Evolutionary conservation across 2,329 filamentous ascomycete species (phyloP).

Genomic region (Pyricularia pennisetigena): DNA sequence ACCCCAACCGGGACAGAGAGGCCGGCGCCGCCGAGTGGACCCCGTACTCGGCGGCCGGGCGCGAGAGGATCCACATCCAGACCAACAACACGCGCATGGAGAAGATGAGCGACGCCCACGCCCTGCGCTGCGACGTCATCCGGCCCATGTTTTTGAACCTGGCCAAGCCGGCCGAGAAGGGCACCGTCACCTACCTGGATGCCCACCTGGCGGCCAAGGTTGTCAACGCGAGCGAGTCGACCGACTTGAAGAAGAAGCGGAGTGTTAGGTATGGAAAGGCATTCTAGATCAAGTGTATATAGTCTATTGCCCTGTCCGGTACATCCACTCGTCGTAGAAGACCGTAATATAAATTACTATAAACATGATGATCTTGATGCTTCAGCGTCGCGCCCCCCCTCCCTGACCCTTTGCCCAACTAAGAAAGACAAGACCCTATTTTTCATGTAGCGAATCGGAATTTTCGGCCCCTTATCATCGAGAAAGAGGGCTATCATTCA

Average conservation of each 20-base stretch:
- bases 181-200: not conserved
- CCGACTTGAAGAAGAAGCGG: not conserved
- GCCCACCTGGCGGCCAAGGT: not conserved
- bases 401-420: too few relatives aligned
- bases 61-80: slow-evolving; percentile 2
- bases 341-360: too few relatives aligned
- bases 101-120: not conserved
- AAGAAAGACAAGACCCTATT: too few relatives aligned
- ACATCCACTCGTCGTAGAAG: too few relatives aligned
- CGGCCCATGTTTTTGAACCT: not conserved
- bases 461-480: too few relatives aligned
- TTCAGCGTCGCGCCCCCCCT: too few relatives aligned
- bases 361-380: too few relatives aligned
- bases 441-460: too few relatives aligned
- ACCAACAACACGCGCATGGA: slow-evolving; percentile 7
- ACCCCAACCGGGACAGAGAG: slow-evolving; percentile 50
- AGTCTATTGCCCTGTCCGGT: too few relatives aligned
- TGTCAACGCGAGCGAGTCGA: not conserved
- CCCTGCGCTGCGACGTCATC: not conserved
- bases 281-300: too few relatives aligned
- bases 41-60: slow-evolving; percentile 17
- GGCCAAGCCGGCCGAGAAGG: not conserved
- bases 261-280: not conserved
- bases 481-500: too few relatives aligned
- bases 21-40: slow-evolving; percentile 40